Evolutionary conservation across 306 rosid species (phyloP).

Genomic region (Rubus parviflorus): DNA sequence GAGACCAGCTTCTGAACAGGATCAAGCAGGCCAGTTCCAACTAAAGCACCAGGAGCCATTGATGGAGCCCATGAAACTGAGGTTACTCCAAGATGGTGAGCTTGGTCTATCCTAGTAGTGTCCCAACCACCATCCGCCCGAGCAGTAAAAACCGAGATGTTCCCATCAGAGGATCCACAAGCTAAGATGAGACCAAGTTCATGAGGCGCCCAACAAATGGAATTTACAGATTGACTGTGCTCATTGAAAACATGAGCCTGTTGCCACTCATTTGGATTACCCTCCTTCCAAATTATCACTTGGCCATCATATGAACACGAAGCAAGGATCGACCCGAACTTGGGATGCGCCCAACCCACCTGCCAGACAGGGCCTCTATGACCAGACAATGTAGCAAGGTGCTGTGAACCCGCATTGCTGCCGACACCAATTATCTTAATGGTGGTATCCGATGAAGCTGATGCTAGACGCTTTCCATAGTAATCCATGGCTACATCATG

Average conservation of each 20-base stretch:
- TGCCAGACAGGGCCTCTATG: conserved; percentile 90
- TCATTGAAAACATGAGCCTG: conserved; percentile 78
- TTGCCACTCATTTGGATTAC: conserved; percentile 79
- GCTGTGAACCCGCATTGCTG: conserved; percentile 63
- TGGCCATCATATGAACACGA: conserved; percentile 89
- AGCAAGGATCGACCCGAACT: conserved; percentile 77
- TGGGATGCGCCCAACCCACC: conserved; percentile 94
- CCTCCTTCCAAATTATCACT: conserved; percentile 89
- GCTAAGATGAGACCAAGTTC: conserved; percentile 89
- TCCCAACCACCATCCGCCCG: conserved; percentile 96
- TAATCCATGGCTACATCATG: conserved; percentile 92
- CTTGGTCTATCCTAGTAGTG: conserved; percentile 72
- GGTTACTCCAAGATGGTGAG: conserved; percentile 88
- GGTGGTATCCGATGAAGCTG: conserved; percentile 84
- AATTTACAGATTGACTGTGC: conserved; percentile 85
- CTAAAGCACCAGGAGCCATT: conserved; percentile 78
- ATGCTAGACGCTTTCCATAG: conserved; percentile 84
- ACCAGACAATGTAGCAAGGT: conserved; percentile 74
- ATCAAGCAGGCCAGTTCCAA: conserved; percentile 68
- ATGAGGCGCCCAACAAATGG: conserved; percentile 94
- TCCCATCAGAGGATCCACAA: conserved; percentile 93
- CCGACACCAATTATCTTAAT: conserved; percentile 79
- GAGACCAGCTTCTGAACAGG: conserved; percentile 90
- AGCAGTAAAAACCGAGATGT: conserved; percentile 71
- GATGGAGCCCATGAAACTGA: conserved; percentile 96